Percentiles rank a stretch among this genome's conserved stretches.
phyloP scores from a whole-genome alignment of 1,284 basidiomycete genomes.

The Pseudomicrostroma phylloplanum region DNA sequence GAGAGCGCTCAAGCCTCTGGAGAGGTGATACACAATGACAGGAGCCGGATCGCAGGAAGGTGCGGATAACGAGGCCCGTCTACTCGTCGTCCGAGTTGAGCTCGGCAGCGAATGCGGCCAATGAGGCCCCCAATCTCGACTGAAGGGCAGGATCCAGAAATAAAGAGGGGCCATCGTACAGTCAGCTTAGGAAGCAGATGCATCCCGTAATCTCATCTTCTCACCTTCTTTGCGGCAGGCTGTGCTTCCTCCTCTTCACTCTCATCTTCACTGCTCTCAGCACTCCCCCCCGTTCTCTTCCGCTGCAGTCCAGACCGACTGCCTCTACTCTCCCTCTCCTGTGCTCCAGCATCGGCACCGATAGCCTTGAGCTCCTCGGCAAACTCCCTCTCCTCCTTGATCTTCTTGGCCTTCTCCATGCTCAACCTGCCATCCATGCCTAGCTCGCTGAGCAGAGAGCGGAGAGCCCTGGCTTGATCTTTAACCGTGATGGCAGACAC shows the following conservation, averaged over 20 bases:
- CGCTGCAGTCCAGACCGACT: background rate
- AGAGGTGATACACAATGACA: too few species aligned
- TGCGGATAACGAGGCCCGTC: background rate
- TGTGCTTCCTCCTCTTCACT: background rate
- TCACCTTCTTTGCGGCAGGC: conserved; percentile 3
- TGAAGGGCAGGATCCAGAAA: background rate
- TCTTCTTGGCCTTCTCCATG: conserved; percentile 8
- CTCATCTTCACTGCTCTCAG: background rate
- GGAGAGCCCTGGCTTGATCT: background rate
- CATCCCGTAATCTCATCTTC: background rate
- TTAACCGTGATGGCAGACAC: background rate
- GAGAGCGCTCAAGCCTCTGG: too few species aligned
- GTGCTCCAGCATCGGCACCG: background rate
- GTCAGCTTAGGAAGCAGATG: background rate
- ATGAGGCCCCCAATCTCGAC: background rate
- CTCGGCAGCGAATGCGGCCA: conserved; percentile 6
- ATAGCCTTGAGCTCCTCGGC: conserved; percentile 7
- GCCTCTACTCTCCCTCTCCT: background rate
- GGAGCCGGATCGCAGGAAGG: too few species aligned
- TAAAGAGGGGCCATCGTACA: background rate
- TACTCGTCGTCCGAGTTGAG: conserved; percentile 8
- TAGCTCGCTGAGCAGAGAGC: background rate
- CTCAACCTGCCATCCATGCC: conserved; percentile 1
- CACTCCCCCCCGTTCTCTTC: background rate
- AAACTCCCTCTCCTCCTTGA: conserved; percentile 5